A percentile compares a stretch with the other conserved stretches of the same genome.
Conservation (phyloP, 1,284 basidiomycete species). For the Apiotrichum mycotoxinovorans region DNA sequence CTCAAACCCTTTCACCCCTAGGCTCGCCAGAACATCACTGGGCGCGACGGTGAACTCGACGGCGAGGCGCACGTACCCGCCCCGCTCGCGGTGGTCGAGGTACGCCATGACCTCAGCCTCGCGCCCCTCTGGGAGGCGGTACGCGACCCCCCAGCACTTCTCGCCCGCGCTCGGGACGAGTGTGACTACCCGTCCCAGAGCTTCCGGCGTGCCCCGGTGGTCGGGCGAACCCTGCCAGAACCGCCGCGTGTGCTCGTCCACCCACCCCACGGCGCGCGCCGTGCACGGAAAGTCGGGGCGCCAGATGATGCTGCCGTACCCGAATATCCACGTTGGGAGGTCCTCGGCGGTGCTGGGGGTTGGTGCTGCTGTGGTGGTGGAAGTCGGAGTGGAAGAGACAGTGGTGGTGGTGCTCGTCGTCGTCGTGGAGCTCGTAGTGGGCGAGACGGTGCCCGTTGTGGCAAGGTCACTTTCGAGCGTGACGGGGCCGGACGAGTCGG, state of each 20-base stretch:
- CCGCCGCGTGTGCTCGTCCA: constrained; percentile 54
- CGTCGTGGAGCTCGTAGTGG: neutral
- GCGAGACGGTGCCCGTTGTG: neutral
- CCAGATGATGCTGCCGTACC: constrained; percentile 22
- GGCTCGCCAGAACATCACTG: neutral
- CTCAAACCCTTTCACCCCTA: neutral
- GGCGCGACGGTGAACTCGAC: constrained; percentile 9
- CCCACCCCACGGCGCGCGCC: constrained; percentile 25
- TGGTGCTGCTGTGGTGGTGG: neutral
- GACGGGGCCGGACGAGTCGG: too few relatives aligned
- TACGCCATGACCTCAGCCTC: constrained; percentile 19
- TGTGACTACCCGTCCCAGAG: constrained; percentile 45
- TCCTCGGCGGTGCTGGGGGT: neutral
- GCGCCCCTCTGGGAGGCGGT: constrained; percentile 9
- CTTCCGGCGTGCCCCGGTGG: constrained; percentile 44
- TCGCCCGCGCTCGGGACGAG: constrained; percentile 27
- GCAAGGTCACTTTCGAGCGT: neutral
- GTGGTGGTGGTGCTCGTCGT: neutral
- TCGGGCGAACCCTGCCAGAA: constrained; percentile 49
- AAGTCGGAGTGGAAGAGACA: neutral
- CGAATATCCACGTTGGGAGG: constrained; percentile 12
- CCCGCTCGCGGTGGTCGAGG: constrained; percentile 22
- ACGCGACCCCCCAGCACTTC: constrained; percentile 19
- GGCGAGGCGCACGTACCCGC: constrained; percentile 17
- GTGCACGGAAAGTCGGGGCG: constrained; percentile 18